These are phyloP conservation scores for Torulaspora globosa DNA, from an alignment of 1,139 yeast species.

Conservation along the genomic window DNA sequence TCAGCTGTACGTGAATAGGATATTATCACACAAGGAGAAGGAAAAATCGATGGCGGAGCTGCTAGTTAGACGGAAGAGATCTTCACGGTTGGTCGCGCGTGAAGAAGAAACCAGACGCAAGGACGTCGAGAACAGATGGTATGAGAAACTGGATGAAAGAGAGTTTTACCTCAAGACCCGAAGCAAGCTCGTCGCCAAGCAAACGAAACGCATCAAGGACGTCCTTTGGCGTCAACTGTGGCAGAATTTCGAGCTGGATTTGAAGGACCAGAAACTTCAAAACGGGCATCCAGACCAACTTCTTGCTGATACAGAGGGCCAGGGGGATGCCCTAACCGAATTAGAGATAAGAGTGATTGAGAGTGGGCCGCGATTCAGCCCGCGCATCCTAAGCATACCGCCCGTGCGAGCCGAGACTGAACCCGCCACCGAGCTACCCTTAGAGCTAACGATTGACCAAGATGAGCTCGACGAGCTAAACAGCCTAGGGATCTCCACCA, in stretches of 20 bases:
- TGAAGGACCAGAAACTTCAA: slow-evolving; percentile 10
- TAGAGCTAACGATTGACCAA: slow-evolving; percentile 27
- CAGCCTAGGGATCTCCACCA: slow-evolving; percentile 23
- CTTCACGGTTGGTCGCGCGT: slow-evolving; percentile 35
- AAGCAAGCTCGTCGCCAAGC: slow-evolving; percentile 24
- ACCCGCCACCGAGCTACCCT: slow-evolving; percentile 29
- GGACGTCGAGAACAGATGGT: slow-evolving; percentile 30
- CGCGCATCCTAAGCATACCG: slow-evolving; percentile 1
- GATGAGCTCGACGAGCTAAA: slow-evolving; percentile 25
- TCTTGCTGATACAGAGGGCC: background rate
- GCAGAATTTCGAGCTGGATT: slow-evolving; percentile 31
- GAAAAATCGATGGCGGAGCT: slow-evolving; percentile 31
- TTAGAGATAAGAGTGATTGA: slow-evolving; percentile 21
- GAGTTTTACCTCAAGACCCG: slow-evolving; percentile 30
- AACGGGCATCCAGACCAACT: background rate
- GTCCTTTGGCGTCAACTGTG: slow-evolving; percentile 31
- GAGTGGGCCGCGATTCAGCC: slow-evolving; percentile 11
- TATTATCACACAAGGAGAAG: slow-evolving; percentile 28
- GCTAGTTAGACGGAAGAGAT: slow-evolving; percentile 33
- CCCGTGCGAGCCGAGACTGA: background rate
- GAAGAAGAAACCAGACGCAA: slow-evolving; percentile 34
- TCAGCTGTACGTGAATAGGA: slow-evolving; percentile 28
- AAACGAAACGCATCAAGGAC: slow-evolving; percentile 30
- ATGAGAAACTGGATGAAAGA: slow-evolving; percentile 33
- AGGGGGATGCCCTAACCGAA: slow-evolving; percentile 7